These are phyloP conservation scores for Anthracocystis panici-leucophaei DNA, from an alignment of 1,284 basidiomycete species.

Conservation along the genomic window DNA sequence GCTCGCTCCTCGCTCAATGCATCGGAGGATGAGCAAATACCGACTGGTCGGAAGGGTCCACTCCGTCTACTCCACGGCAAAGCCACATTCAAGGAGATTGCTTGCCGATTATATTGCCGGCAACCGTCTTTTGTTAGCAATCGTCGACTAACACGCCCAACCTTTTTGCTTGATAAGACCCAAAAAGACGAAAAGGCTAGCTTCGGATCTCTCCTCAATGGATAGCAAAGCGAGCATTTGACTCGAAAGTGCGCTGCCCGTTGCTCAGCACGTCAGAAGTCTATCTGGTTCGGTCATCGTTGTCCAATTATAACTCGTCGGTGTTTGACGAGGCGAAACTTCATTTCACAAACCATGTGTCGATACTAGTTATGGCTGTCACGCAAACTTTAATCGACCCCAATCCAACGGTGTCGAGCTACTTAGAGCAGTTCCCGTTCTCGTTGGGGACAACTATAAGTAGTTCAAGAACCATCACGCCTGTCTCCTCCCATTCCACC, in stretches of 20 bases:
- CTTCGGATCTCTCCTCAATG: constrained; percentile 3
- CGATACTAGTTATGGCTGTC: not conserved
- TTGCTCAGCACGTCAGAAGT: constrained; percentile 19
- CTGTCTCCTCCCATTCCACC: not conserved
- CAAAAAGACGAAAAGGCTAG: too few relatives aligned
- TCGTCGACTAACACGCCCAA: not conserved
- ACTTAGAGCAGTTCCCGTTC: too few relatives aligned
- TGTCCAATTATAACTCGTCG: constrained; percentile 3
- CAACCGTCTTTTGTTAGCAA: not conserved
- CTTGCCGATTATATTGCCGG: constrained; percentile 9
- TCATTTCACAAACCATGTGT: not conserved
- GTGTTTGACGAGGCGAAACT: not conserved
- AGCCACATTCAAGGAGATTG: not conserved
- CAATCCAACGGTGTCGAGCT: too few relatives aligned
- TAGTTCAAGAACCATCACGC: not conserved
- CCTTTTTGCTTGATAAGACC: not conserved
- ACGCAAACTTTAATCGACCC: not conserved
- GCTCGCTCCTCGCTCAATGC: not conserved
- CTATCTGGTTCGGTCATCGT: constrained; percentile 1
- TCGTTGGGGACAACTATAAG: not conserved
- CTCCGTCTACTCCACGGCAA: constrained; percentile 12
- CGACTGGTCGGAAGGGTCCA: constrained; percentile 19
- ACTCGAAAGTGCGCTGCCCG: constrained; percentile 11
- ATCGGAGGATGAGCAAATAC: constrained; percentile 7
- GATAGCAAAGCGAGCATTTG: constrained; percentile 7